A percentile compares a stretch with the other conserved stretches of the same genome.
Conservation (phyloP, 257 asterid species). For the Perilla frutescens region DNA sequence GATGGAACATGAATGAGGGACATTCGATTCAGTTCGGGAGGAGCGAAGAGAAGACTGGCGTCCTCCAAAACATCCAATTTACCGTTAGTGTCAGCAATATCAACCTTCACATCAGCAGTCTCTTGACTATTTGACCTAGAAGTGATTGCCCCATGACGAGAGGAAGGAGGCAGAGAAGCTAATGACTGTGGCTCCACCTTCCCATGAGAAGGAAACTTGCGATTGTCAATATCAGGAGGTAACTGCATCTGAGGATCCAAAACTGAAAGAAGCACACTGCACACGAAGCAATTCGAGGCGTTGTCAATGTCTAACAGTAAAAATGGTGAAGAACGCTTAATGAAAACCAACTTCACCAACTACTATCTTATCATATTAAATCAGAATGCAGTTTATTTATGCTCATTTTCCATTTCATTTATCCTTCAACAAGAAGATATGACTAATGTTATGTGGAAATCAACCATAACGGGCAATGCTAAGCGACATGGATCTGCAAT, state of each 20-base stretch:
- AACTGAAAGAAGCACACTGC: slow-evolving; percentile 95
- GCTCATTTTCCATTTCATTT: background rate
- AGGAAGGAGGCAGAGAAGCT: slow-evolving; percentile 47
- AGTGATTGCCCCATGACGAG: slow-evolving; percentile 53
- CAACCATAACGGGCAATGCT: background rate
- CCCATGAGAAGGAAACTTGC: slow-evolving; percentile 55
- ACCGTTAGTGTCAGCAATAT: slow-evolving; percentile 49
- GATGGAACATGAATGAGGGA: slow-evolving; percentile 64
- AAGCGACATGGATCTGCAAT: slow-evolving; percentile 20
- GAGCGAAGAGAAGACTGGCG: slow-evolving; percentile 83
- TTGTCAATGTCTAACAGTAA: slow-evolving; percentile 32
- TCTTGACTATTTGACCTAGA: slow-evolving; percentile 61
- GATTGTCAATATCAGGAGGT: slow-evolving; percentile 78
- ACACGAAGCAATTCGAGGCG: slow-evolving; percentile 40
- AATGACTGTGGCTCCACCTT: slow-evolving; percentile 50
- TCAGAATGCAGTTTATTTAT: slow-evolving; percentile 11
- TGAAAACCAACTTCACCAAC: slow-evolving; percentile 19
- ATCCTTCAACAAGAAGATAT: slow-evolving; percentile 8
- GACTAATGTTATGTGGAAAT: background rate
- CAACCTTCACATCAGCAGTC: slow-evolving; percentile 60
- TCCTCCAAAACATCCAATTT: slow-evolving; percentile 76
- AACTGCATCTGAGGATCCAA: slow-evolving; percentile 90
- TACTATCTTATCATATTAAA: slow-evolving; percentile 5
- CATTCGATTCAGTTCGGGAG: slow-evolving; percentile 69
- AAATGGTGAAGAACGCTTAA: slow-evolving; percentile 15